Percentiles rank a stretch among this genome's conserved stretches.
Evolutionary conservation across 1,284 basidiomycete species (phyloP).

Genomic region (Apiotrichum gracile): DNA sequence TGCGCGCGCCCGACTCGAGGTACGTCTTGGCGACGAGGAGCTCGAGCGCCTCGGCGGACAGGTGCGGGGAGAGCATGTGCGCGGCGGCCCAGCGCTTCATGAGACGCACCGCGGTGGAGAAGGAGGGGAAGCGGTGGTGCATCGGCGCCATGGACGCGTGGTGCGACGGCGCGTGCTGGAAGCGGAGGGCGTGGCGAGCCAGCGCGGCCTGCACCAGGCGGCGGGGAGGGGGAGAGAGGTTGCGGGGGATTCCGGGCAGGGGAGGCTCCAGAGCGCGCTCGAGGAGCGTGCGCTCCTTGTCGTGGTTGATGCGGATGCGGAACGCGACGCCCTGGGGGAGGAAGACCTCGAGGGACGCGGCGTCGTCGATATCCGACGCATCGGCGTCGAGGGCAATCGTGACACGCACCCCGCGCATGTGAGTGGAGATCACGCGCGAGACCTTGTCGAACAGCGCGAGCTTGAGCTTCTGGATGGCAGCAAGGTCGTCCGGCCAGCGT

Average conservation of each 20-base stretch:
- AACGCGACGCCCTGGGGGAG: constrained; percentile 84
- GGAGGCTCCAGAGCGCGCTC: constrained; percentile 57
- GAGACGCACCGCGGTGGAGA: constrained; percentile 75
- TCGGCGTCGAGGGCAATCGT: constrained; percentile 56
- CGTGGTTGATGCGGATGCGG: constrained; percentile 74
- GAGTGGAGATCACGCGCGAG: constrained; percentile 58
- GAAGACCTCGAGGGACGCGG: constrained; percentile 68
- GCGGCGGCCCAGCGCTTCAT: constrained; percentile 87
- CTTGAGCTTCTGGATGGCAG: constrained; percentile 90
- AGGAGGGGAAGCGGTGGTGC: constrained; percentile 72
- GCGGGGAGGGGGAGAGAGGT: constrained; percentile 39
- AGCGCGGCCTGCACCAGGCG: constrained; percentile 57
- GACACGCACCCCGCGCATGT: constrained; percentile 51
- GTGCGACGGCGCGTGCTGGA: constrained; percentile 73
- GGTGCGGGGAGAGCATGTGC: constrained; percentile 75
- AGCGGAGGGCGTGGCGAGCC: constrained; percentile 61
- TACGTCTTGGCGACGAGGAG: constrained; percentile 66
- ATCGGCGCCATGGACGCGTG: constrained; percentile 77
- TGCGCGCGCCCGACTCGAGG: constrained; percentile 45
- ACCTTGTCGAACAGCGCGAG: constrained; percentile 82
- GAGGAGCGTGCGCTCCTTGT: constrained; percentile 74
- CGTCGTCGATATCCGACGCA: constrained; percentile 61
- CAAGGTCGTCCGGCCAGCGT: constrained; percentile 91
- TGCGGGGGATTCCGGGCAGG: constrained; percentile 22
- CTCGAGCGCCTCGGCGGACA: constrained; percentile 72